phyloP scores from a whole-genome alignment of 1,139 yeast species.

The Dujonia santamariae region DNA sequence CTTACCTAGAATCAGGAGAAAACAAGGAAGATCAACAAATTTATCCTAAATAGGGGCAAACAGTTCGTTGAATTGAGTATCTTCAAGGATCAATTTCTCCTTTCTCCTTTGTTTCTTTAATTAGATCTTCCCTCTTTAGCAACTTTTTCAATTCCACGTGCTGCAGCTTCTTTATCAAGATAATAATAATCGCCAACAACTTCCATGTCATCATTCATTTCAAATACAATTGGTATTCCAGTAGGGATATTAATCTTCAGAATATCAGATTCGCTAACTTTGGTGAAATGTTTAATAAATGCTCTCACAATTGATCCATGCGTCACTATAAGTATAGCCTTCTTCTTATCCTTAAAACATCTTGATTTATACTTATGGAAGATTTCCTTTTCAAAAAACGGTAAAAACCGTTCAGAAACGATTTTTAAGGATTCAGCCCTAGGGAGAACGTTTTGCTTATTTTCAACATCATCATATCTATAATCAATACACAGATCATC shows the following conservation, averaged over 20 bases:
- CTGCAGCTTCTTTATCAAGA: conserved; percentile 69
- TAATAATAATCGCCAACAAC: conserved; percentile 50
- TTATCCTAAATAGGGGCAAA: too few relatives aligned
- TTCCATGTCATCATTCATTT: conserved; percentile 43
- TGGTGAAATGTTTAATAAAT: conserved; percentile 54
- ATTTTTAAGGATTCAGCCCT: conserved; percentile 66
- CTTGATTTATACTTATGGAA: conserved; percentile 27
- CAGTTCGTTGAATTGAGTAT: neutral
- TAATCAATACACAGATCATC: conserved; percentile 41
- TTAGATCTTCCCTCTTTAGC: conserved; percentile 49
- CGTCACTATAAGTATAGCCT: conserved; percentile 60
- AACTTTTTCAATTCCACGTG: conserved; percentile 61
- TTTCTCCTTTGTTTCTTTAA: neutral
- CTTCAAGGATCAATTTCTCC: neutral
- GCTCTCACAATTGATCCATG: conserved; percentile 79
- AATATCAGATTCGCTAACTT: conserved; percentile 60
- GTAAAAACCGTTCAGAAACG: conserved; percentile 61
- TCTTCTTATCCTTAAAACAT: conserved; percentile 27
- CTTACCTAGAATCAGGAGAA: too few relatives aligned
- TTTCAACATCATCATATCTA: conserved; percentile 34
- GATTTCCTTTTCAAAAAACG: conserved; percentile 48
- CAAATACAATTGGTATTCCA: conserved; percentile 68
- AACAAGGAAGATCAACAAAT: too few relatives aligned
- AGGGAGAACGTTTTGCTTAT: conserved; percentile 40
- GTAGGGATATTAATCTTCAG: conserved; percentile 71